Evolutionary conservation across 2,329 filamentous ascomycete genomes (phyloP).

Genomic region (Beauveria scarabaeidicola): DNA sequence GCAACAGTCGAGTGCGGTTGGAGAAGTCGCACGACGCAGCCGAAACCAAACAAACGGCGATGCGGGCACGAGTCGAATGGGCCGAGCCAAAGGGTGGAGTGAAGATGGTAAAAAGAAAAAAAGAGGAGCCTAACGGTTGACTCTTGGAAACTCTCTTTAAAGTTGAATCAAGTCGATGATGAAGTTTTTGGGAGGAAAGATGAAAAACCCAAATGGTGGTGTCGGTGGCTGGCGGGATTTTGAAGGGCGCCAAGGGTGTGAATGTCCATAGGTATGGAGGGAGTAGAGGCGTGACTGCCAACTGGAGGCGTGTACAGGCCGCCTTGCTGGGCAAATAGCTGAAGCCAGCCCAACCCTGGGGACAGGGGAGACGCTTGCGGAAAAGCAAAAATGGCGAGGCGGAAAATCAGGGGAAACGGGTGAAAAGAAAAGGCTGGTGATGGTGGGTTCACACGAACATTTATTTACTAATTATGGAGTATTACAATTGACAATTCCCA

Average conservation of each 20-base stretch:
- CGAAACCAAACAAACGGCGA: conserved; percentile 6
- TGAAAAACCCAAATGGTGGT: neutral
- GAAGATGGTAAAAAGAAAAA: neutral
- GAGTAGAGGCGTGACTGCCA: neutral
- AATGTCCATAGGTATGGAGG: neutral
- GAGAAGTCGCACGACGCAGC: neutral
- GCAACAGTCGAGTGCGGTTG: neutral
- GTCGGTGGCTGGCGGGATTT: neutral
- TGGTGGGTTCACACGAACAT: neutral
- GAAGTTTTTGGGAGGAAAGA: neutral
- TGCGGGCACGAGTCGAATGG: neutral
- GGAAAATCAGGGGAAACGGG: neutral
- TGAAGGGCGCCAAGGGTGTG: neutral
- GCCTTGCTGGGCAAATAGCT: neutral
- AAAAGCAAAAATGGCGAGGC: neutral
- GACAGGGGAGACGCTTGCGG: neutral
- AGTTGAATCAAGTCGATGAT: neutral
- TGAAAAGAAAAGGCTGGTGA: neutral
- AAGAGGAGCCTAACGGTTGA: neutral
- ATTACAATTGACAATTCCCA: neutral
- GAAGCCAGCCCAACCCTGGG: no score
- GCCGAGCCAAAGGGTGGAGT: neutral
- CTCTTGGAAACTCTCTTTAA: neutral
- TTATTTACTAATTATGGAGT: neutral
- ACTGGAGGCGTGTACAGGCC: neutral